A percentile compares a stretch with the other conserved stretches of the same genome.
phyloP scores from a whole-genome alignment of 805 yeast species.

The Candida nanaspora region DNA sequence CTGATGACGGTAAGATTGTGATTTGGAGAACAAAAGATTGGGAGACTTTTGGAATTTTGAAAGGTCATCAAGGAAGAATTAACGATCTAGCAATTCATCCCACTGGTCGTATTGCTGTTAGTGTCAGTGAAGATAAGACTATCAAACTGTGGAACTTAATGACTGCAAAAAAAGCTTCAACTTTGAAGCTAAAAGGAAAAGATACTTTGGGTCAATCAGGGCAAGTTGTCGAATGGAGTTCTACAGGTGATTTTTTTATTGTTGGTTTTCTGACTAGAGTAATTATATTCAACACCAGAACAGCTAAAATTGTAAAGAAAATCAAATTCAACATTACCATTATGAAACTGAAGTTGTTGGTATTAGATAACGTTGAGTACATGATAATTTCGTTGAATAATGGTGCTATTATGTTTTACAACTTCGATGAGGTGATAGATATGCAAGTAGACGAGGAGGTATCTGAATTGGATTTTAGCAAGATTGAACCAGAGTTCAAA shows the following conservation, averaged over 20 bases:
- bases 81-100: conserved; percentile 88
- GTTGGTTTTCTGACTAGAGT: conserved; percentile 68
- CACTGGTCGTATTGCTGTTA: conserved; percentile 80
- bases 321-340: conserved; percentile 49
- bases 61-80: conserved; percentile 81
- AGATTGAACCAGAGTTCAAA: conserved; percentile 42
- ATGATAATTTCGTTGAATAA: conserved; percentile 62
- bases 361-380: conserved; percentile 43
- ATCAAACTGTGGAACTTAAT: conserved; percentile 90
- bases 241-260: conserved; percentile 60
- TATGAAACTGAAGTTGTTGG: conserved; percentile 57
- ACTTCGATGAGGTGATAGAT: conserved; percentile 28
- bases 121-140: conserved; percentile 81
- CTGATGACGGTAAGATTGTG: conserved; percentile 83
- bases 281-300: conserved; percentile 55
- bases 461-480: conserved; percentile 21
- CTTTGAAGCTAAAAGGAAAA: conserved; percentile 61
- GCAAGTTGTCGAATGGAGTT: conserved; percentile 60
- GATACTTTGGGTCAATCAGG: conserved; percentile 62
- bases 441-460: conserved; percentile 18
- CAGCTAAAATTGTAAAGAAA: conserved; percentile 51
- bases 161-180: conserved; percentile 93
- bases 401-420: conserved; percentile 60
- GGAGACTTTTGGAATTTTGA: conserved; percentile 83
- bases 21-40: conserved; percentile 97